These are phyloP conservation scores for Chloropicon primus DNA, from an alignment of 139 green algal species.

Conservation along the genomic window DNA sequence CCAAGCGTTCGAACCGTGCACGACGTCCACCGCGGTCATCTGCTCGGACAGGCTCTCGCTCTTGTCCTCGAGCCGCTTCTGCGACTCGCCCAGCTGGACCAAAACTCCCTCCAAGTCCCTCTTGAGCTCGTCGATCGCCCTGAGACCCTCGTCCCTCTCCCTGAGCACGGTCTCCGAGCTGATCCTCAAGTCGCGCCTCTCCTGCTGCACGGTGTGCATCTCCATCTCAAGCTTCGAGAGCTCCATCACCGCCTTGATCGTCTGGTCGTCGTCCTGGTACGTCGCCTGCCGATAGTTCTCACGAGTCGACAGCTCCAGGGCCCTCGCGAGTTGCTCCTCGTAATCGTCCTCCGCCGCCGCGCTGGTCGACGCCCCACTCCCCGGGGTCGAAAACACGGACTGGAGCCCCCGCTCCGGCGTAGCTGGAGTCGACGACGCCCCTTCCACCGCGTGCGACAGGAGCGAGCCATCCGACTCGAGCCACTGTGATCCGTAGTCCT, in stretches of 20 bases:
- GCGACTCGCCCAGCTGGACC: not conserved
- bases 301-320: not conserved
- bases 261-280: not conserved
- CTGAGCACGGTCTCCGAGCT: not conserved
- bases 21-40: not conserved
- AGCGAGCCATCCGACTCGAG: not conserved
- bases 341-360: not conserved
- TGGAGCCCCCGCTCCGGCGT: not conserved
- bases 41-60: not conserved
- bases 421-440: not conserved
- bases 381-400: too few species aligned
- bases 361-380: not conserved
- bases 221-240: not conserved
- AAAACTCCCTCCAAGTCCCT: not conserved
- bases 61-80: not conserved
- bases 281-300: not conserved
- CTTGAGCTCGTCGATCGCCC: not conserved
- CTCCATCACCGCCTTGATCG: not conserved
- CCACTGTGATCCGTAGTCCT: not conserved
- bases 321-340: not conserved
- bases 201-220: not conserved
- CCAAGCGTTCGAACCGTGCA: not conserved
- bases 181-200: not conserved
- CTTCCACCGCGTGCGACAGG: not conserved
- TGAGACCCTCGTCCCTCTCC: not conserved